Conservation (phyloP, 179 eudicot genomes). For the Gypsophila paniculata region DNA sequence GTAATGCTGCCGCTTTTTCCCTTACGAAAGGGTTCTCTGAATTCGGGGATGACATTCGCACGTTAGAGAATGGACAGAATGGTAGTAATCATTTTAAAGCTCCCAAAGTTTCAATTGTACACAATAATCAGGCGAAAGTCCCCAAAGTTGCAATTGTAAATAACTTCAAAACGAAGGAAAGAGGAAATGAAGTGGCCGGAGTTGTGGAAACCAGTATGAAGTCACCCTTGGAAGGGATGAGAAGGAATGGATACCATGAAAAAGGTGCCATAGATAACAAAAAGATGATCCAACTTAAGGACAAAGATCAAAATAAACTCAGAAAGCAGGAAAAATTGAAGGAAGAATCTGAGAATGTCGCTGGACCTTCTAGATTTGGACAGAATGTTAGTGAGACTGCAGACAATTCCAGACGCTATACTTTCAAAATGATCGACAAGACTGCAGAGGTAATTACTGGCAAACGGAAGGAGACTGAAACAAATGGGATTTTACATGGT, state of each 20-base stretch:
- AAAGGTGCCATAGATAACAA: neutral
- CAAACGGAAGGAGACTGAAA: conserved; percentile 37
- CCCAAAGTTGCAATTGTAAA: conserved; percentile 17
- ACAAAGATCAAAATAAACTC: neutral
- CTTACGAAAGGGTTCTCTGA: neutral
- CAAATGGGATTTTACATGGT: conserved; percentile 36
- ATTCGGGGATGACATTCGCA: conserved; percentile 8
- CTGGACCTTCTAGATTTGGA: conserved; percentile 14
- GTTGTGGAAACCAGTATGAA: conserved; percentile 11
- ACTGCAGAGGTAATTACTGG: conserved; percentile 21
- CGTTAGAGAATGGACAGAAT: neutral
- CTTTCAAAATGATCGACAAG: neutral
- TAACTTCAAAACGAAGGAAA: conserved; percentile 18
- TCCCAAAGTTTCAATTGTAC: conserved; percentile 17
- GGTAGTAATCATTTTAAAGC: neutral
- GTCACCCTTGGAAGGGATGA: neutral
- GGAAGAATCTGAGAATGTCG: conserved; percentile 10
- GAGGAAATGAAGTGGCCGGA: conserved; percentile 20
- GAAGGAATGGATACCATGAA: neutral
- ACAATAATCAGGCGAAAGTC: neutral
- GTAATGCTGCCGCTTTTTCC: conserved; percentile 9
- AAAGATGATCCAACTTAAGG: neutral
- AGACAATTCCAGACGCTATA: conserved; percentile 8
- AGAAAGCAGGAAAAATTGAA: conserved; percentile 18
- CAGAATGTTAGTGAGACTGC: neutral